Base-by-base conservation (phyloP, 2,329 filamentous ascomycete species). In the Hysterium pulicare region DNA sequence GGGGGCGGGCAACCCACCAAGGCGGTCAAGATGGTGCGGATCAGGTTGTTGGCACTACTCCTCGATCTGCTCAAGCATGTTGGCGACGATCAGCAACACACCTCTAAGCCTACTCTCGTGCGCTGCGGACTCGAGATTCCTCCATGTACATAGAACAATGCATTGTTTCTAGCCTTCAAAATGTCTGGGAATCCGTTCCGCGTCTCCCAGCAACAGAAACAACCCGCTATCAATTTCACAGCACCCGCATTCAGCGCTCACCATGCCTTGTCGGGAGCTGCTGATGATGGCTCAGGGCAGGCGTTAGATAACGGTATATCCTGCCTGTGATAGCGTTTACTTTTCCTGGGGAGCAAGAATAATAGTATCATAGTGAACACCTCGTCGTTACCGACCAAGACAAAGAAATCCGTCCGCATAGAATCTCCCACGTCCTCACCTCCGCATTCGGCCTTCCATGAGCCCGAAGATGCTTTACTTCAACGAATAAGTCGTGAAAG, bases 381-480 rank as follows among this genome's bases (percentile, higher is more conserved):
- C 11, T 41, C 59, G 33, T 45, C 49, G 49, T 45, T 48, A 45
- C 51, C 54, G 44, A 21, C 45, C 19, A 58, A 53, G 58, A 73
- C 78, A 45, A 85, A 86, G 67, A 84, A 79, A 53, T 58, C 58
- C 56, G 83, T 87, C 46, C 79, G 83, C 56, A 70, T 71, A 56
- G 65, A 66, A 41, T 70, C 69, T 35, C 68, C 69, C 31, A 59
- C 67, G 26, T 58, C 59, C 20, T 61, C 62, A 39, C 57, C 62
- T 47, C 63, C 57, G 57, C 58, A 62, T 54, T 51, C 62, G 54
- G 57, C 51, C 23, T 45, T 50, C 40, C 46, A 54, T 47, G 47
- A 58, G 46, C 46, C 41, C 44, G 50, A 57, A 40, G 51, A 52
- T 28, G 38, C 46, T 5, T 44, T 56, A 28, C 46, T 48, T n/a